These are phyloP conservation scores for Amaranthus palmeri DNA, from an alignment of 148 eudicot species.

Conservation along the genomic window DNA sequence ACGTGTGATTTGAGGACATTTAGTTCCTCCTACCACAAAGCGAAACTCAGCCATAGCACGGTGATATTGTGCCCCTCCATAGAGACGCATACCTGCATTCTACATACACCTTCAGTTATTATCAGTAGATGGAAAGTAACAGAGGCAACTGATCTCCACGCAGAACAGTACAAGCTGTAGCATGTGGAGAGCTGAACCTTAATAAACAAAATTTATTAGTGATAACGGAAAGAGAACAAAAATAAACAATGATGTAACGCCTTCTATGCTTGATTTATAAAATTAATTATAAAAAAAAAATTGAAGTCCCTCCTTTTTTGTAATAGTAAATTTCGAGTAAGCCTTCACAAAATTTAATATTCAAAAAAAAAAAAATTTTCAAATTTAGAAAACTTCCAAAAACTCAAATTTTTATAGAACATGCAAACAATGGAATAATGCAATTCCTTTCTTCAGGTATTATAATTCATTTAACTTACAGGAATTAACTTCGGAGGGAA, in stretches of 20 bases:
- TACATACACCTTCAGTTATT: conserved; percentile 20
- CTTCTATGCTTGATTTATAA: neutral
- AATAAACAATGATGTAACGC: neutral
- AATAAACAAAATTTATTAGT: neutral
- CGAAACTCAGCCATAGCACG: conserved; percentile 99
- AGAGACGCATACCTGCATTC: conserved; percentile 99
- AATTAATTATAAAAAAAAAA: neutral
- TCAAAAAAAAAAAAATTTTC: too few relatives aligned
- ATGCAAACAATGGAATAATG: neutral
- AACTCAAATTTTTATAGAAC: neutral
- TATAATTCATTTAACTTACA: conserved; percentile 36
- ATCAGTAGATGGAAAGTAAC: neutral
- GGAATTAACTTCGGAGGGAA: conserved; percentile 92
- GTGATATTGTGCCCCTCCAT: conserved; percentile 99
- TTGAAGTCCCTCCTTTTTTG: neutral
- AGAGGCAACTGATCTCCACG: neutral
- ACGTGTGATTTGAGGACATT: conserved; percentile 96
- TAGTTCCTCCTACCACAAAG: conserved; percentile 91
- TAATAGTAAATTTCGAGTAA: neutral
- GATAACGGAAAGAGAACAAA: neutral
- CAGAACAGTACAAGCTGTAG: neutral
- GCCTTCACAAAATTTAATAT: neutral
- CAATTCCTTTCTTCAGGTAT: neutral
- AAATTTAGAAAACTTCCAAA: neutral
- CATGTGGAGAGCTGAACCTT: neutral